These are phyloP conservation scores for Aspergillus sp. DNA, from an alignment of 2,329 filamentous ascomycete species.

Conservation along the genomic window DNA sequence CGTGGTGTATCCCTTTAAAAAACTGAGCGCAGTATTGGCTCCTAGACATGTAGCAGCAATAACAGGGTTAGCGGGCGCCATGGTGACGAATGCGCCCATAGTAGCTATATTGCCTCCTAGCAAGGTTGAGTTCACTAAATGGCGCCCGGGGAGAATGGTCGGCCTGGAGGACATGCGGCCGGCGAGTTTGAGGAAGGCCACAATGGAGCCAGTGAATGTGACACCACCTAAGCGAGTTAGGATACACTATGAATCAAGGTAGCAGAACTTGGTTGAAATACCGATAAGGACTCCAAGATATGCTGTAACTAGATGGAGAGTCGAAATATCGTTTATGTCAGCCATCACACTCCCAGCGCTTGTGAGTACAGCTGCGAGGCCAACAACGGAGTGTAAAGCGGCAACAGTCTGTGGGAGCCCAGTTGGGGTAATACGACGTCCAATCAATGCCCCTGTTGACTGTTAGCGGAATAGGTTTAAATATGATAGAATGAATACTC, in stretches of 20 bases:
- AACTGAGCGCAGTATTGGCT: conserved; percentile 74
- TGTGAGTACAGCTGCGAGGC: conserved; percentile 82
- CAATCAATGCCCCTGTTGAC: conserved; percentile 66
- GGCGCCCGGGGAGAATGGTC: conserved; percentile 69
- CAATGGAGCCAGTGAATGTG: conserved; percentile 87
- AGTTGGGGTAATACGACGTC: conserved; percentile 82
- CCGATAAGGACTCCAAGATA: conserved; percentile 83
- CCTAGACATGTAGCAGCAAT: conserved; percentile 77
- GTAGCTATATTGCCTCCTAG: conserved; percentile 76
- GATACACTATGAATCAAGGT: not conserved
- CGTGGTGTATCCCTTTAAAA: conserved; percentile 83
- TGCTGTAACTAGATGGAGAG: conserved; percentile 78
- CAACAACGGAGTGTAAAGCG: conserved; percentile 85
- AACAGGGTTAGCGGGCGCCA: conserved; percentile 75
- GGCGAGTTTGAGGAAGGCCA: conserved; percentile 84
- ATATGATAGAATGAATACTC: conserved; percentile 10
- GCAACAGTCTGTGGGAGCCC: conserved; percentile 87
- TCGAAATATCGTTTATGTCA: conserved; percentile 68
- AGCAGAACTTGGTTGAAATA: conserved; percentile 25
- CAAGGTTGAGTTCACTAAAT: conserved; percentile 72
- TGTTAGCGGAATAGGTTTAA: conserved; percentile 4
- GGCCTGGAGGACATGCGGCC: conserved; percentile 80
- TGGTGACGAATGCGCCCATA: conserved; percentile 78
- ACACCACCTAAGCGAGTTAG: conserved; percentile 57
- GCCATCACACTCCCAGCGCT: conserved; percentile 84